Evolutionary conservation across 495 filamentous ascomycete genomes (phyloP), one percentile per base, ranked within the genome.

Genomic region (Aspergillus sclerotiicarbonarius): DNA sequence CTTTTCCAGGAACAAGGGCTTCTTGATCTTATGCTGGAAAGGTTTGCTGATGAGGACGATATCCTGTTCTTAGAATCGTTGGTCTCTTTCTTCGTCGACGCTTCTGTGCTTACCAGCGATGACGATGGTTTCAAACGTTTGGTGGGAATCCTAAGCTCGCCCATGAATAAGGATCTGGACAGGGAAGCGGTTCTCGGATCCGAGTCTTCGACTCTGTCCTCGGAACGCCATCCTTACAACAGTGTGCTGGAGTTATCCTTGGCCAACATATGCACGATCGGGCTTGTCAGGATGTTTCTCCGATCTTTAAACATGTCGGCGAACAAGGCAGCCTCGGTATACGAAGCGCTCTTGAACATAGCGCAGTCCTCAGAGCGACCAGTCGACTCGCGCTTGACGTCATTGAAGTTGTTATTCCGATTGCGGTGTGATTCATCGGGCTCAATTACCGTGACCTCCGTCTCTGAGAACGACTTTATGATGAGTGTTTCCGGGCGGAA

Each of bases 331-430:
- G 63, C 72, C 33, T 62, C 70, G 21, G 57, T 73, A 8, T 79
- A 73, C 41, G 74, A 78, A 45, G 64, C 74, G 6, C 62, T 78
- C 33, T 41, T 76, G 29, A 62, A 64, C 8, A 74, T 80, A 20
- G 74, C 72, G 52, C 67, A 75, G 53, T 75, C 75, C 21, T 51
- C 65, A 8, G 69, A 73, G 32, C 69, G 76, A 15, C 67, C 76
- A 39, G 75, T 80, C 8, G 87, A 90, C 70, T 85, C 90, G 46
- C 88, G 91, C 10, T 74, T 97, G 21, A 87, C 86, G 9, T 87
- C 88, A 4, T 83, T 96, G 76, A 95, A 91, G 63, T 72, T 96
- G 45, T 76, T 98, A 7, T 92, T 94, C 65, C 84, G 93, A 19
- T 74, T 98, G 18, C 82, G 93, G 50, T 90, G 90, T 29, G 90